Percentiles rank a stretch among this genome's conserved stretches.
These are phyloP conservation scores for Fusarium neocosmosporiellum DNA, from an alignment of 2,329 filamentous ascomycete genomes.

Conservation along the genomic window DNA sequence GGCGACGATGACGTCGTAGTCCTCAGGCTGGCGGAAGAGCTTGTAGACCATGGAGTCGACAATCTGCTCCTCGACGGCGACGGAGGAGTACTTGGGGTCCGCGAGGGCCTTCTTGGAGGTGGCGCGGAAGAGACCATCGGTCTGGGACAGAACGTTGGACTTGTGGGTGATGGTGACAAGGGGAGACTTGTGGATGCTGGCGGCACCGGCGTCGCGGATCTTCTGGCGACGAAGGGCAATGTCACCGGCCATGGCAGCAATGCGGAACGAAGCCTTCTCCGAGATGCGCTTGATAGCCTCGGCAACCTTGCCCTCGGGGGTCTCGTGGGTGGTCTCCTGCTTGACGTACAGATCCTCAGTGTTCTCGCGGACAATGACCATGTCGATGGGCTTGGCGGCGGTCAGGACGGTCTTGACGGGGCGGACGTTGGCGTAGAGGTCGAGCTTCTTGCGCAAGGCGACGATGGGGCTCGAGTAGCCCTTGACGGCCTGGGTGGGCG, in stretches of 20 bases:
- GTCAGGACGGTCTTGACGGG: slow-evolving; percentile 87
- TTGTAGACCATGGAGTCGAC: slow-evolving; percentile 99
- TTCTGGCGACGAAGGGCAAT: slow-evolving; percentile 90
- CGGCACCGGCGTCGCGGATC: slow-evolving; percentile 70
- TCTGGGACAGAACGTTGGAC: slow-evolving; percentile 95
- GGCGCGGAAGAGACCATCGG: slow-evolving; percentile 93
- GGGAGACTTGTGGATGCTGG: slow-evolving; percentile 73
- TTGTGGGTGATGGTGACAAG: slow-evolving; percentile 98
- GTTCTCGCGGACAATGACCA: slow-evolving; percentile 99
- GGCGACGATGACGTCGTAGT: slow-evolving; percentile 97
- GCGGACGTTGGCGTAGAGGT: slow-evolving; percentile 97
- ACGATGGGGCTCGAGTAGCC: slow-evolving; percentile 98
- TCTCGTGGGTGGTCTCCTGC: slow-evolving; percentile 87
- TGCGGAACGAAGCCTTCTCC: slow-evolving; percentile 84
- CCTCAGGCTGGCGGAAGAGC: slow-evolving; percentile 93
- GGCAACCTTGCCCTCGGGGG: slow-evolving; percentile 83
- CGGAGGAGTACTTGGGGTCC: slow-evolving; percentile 68
- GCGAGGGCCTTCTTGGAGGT: slow-evolving; percentile 80
- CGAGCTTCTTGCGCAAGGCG: slow-evolving; percentile 92
- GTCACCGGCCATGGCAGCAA: slow-evolving; percentile 92
- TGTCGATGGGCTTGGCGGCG: slow-evolving; percentile 79
- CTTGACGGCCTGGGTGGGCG: slow-evolving; percentile 87
- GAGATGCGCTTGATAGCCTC: slow-evolving; percentile 99
- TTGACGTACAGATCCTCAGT: slow-evolving; percentile 99
- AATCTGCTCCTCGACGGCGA: slow-evolving; percentile 93